Percentiles rank a stretch among this genome's conserved stretches.
These are phyloP conservation scores for Elongisporangium senticosum DNA, from an alignment of 352 stramenopile genomes.

Conservation along the genomic window DNA sequence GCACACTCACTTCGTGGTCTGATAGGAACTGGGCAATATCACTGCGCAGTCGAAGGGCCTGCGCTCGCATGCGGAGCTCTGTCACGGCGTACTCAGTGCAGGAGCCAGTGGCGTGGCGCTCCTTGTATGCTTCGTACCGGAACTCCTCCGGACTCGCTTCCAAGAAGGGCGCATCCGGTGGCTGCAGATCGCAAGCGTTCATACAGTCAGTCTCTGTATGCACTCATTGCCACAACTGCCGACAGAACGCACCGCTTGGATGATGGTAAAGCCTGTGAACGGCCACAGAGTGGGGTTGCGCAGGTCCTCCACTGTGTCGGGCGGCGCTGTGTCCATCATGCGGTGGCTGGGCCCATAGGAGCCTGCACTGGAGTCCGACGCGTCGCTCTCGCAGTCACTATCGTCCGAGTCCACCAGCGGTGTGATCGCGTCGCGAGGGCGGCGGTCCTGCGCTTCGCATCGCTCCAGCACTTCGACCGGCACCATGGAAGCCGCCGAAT, in stretches of 20 bases:
- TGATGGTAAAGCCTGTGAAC: background rate
- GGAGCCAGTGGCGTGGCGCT: background rate
- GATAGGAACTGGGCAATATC: background rate
- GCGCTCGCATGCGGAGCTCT: background rate
- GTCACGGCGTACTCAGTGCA: background rate
- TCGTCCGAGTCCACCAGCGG: background rate
- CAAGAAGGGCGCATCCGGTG: background rate
- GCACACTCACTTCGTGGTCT: background rate
- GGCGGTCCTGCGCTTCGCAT: background rate
- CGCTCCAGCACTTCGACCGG: background rate
- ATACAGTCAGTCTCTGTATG: background rate
- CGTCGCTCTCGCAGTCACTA: background rate
- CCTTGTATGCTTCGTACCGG: background rate
- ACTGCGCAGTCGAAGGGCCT: background rate
- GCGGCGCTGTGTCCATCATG: background rate
- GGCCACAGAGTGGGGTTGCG: background rate
- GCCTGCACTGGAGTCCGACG: background rate
- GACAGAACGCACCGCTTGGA: background rate
- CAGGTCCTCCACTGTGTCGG: background rate
- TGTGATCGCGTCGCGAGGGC: background rate
- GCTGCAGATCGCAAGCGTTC: background rate
- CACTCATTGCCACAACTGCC: background rate
- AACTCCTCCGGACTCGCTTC: background rate
- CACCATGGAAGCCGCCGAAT: background rate
- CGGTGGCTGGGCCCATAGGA: background rate